Evolutionary conservation across 2,329 filamentous ascomycete species (phyloP).

Genomic region (Escovopsis weberi): DNA sequence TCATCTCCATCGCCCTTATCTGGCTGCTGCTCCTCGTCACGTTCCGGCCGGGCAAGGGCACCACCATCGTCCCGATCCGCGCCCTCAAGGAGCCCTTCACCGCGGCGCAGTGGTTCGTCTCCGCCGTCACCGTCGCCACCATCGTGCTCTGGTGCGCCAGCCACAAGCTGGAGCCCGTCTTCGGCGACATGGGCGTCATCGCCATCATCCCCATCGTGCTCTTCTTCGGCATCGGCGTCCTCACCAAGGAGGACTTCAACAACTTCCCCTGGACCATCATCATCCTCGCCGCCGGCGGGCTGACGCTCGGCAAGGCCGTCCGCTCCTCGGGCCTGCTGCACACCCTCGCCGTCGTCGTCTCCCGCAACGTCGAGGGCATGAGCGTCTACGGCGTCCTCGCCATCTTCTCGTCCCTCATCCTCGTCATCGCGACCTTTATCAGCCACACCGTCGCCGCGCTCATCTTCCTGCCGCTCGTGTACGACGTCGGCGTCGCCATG

Average conservation of each 20-base stretch:
- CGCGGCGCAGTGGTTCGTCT: slow-evolving; percentile 86
- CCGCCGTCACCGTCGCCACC: slow-evolving; percentile 64
- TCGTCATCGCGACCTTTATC: slow-evolving; percentile 94
- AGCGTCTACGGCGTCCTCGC: slow-evolving; percentile 76
- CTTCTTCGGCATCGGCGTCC: slow-evolving; percentile 91
- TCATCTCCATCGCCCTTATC: slow-evolving; percentile 75
- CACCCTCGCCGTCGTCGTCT: slow-evolving; percentile 70
- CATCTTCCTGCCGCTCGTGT: slow-evolving; percentile 84
- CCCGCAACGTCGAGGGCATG: slow-evolving; percentile 56
- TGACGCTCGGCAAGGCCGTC: slow-evolving; percentile 87
- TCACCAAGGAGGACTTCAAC: slow-evolving; percentile 99
- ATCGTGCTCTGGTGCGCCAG: slow-evolving; percentile 87
- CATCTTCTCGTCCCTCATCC: slow-evolving; percentile 69
- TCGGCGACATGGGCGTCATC: slow-evolving; percentile 97
- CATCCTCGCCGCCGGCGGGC: slow-evolving; percentile 84
- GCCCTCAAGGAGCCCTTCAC: slow-evolving; percentile 80
- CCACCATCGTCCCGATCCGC: slow-evolving; percentile 81
- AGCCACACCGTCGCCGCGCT: slow-evolving; percentile 92
- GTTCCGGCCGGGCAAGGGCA: slow-evolving; percentile 74
- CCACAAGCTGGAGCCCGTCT: slow-evolving; percentile 73
- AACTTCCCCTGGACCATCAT: slow-evolving; percentile 99
- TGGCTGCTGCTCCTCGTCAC: slow-evolving; percentile 76
- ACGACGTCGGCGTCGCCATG: slow-evolving; percentile 74
- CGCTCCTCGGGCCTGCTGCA: slow-evolving; percentile 84
- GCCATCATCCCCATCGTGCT: slow-evolving; percentile 90